Percentiles rank a stretch among this genome's conserved stretches.
These are phyloP conservation scores for Nymphaea colorata DNA, from an alignment of 164 flowering plant genomes.

Conservation along the genomic window DNA sequence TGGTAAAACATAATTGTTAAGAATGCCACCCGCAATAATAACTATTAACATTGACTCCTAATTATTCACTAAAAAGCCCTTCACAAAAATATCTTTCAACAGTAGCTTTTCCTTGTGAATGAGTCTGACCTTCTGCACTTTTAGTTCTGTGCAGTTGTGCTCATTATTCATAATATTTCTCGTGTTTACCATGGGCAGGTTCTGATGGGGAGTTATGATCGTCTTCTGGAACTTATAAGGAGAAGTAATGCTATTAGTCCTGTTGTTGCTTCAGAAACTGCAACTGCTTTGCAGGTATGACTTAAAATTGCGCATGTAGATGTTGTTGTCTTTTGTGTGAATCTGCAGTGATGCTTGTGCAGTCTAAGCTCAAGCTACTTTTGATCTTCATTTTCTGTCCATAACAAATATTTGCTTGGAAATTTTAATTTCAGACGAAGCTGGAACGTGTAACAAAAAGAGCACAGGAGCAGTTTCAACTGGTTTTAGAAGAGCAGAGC, in stretches of 20 bases:
- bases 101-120: no score
- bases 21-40: no score
- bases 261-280: conserved; percentile 86
- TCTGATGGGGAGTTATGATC: conserved; percentile 71
- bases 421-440: conserved; percentile 48
- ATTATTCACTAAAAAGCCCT: no score
- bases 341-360: no score
- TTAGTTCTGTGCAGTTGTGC: neutral
- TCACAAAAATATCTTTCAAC: no score
- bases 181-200: conserved; percentile 27
- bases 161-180: neutral
- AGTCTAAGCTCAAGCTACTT: no score
- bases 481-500: conserved; percentile 95
- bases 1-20: no score
- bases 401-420: no score
- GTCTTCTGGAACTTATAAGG: conserved; percentile 65
- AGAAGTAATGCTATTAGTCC: conserved; percentile 95
- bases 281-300: conserved; percentile 88
- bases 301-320: neutral
- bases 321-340: no score
- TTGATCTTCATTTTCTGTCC: no score
- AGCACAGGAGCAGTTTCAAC: conserved; percentile 97
- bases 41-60: no score
- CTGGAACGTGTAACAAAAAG: conserved; percentile 85
- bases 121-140: no score